phyloP scores from a whole-genome alignment of 306 rosid species.

The Corylus heterophylla region DNA sequence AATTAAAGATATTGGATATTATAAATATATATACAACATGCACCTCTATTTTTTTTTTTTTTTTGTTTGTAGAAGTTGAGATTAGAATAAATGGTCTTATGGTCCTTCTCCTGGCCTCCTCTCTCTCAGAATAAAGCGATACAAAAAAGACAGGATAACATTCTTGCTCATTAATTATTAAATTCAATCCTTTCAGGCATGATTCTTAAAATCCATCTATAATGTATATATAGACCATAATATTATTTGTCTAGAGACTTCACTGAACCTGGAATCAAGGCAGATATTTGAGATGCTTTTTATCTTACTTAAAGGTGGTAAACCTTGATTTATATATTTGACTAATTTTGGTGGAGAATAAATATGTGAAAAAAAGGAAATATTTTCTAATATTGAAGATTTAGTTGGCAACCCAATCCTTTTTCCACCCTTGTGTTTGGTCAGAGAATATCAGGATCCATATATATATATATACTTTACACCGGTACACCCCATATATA shows the following conservation, averaged over 20 bases:
- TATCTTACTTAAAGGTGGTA: constrained; percentile 25
- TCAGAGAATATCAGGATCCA: background rate
- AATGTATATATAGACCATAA: constrained; percentile 36
- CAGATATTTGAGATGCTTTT: constrained; percentile 42
- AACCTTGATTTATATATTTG: constrained; percentile 20
- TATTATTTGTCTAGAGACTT: constrained; percentile 48
- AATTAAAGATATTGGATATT: constrained; percentile 15
- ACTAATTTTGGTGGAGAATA: constrained; percentile 23
- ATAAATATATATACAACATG: constrained; percentile 20
- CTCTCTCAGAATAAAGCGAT: constrained; percentile 38
- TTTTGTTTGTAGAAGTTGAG: background rate
- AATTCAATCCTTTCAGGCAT: constrained; percentile 19
- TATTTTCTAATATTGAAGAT: constrained; percentile 11
- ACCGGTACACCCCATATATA: background rate
- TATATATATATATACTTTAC: background rate
- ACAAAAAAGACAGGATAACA: constrained; percentile 31
- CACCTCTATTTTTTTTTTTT: background rate
- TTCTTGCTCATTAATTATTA: constrained; percentile 35
- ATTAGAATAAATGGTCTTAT: background rate
- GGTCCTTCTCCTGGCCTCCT: background rate
- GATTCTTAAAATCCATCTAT: constrained; percentile 42
- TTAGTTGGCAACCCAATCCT: constrained; percentile 3
- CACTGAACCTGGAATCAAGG: constrained; percentile 50
- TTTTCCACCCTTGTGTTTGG: background rate
- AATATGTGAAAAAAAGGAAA: constrained; percentile 7